Conservation (phyloP, 805 yeast genomes). For the Candida dendrica region DNA sequence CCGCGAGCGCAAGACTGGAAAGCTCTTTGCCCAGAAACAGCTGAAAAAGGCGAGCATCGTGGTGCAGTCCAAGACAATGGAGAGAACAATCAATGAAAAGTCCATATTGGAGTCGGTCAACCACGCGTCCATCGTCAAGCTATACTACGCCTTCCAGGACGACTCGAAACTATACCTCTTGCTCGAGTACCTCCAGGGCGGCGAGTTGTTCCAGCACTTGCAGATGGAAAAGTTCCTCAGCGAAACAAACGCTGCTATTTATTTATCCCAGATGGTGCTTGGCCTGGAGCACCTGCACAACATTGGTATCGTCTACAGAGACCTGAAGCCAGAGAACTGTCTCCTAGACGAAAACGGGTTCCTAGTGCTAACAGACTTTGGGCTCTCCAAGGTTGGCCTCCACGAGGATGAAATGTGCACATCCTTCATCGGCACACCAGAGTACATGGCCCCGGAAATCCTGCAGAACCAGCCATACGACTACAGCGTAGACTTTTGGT, state of each 20-base stretch:
- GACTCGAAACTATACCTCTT: slow-evolving; percentile 64
- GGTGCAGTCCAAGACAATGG: slow-evolving; percentile 49
- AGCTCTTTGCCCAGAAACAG: slow-evolving; percentile 81
- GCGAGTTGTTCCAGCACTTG: slow-evolving; percentile 88
- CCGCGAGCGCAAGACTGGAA: slow-evolving; percentile 52
- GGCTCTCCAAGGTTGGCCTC: slow-evolving; percentile 73
- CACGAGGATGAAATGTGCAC: slow-evolving; percentile 62
- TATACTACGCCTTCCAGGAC: slow-evolving; percentile 82
- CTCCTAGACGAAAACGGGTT: slow-evolving; percentile 91
- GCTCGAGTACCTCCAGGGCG: slow-evolving; percentile 82
- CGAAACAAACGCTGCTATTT: slow-evolving; percentile 88
- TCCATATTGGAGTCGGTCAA: slow-evolving; percentile 62
- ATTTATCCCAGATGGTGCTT: slow-evolving; percentile 87
- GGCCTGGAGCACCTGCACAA: slow-evolving; percentile 93
- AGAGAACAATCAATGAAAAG: slow-evolving; percentile 75
- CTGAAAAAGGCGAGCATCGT: slow-evolving; percentile 74
- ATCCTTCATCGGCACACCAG: slow-evolving; percentile 74
- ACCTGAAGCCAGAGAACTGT: slow-evolving; percentile 93
- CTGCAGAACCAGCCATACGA: slow-evolving; percentile 71
- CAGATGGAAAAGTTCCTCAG: slow-evolving; percentile 91
- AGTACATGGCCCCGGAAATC: slow-evolving; percentile 88
- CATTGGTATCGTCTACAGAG: slow-evolving; percentile 92
- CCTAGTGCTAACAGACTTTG: slow-evolving; percentile 93
- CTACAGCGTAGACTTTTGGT: slow-evolving; percentile 86
- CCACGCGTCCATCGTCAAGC: slow-evolving; percentile 76